phyloP scores from a whole-genome alignment of 495 filamentous ascomycete genomes.

The Xylaria cubensis region DNA sequence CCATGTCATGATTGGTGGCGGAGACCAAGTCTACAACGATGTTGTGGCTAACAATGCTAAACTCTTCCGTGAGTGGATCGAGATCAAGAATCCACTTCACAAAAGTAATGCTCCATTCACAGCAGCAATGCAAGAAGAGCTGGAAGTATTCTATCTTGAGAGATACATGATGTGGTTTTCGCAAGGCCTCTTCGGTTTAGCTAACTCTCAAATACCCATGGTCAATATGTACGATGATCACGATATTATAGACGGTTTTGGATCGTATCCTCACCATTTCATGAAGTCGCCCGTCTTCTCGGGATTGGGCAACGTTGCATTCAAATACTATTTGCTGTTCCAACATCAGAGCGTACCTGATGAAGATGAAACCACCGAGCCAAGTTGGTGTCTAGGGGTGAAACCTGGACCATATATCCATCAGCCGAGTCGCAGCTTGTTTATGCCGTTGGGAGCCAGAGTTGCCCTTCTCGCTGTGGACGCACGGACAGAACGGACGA shows the following conservation, averaged over 20 bases:
- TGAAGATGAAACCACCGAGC: conserved; percentile 81
- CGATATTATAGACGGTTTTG: conserved; percentile 96
- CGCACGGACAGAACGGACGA: conserved; percentile 86
- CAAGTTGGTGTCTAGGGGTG: conserved; percentile 86
- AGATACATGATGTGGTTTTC: conserved; percentile 93
- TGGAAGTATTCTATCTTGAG: conserved; percentile 86
- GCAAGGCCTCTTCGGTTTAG: conserved; percentile 90
- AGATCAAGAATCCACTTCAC: conserved; percentile 77
- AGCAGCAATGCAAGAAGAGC: conserved; percentile 77
- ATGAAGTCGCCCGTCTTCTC: conserved; percentile 91
- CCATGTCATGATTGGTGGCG: conserved; percentile 97
- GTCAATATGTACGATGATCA: conserved; percentile 98
- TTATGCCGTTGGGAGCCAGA: conserved; percentile 79
- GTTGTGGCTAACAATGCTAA: conserved; percentile 72
- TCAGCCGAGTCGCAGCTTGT: conserved; percentile 82
- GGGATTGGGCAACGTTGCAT: conserved; percentile 87
- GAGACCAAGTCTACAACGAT: conserved; percentile 98
- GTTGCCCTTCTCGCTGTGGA: conserved; percentile 87
- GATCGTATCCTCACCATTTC: conserved; percentile 89
- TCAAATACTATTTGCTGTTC: conserved; percentile 98
- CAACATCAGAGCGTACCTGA: conserved; percentile 88
- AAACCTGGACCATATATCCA: conserved; percentile 88
- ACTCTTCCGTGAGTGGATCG: conserved; percentile 81
- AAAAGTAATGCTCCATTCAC: conserved; percentile 79
- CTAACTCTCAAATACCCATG: conserved; percentile 95